Base-by-base conservation (phyloP, 805 yeast species). In the Vanderwaltozyma tropicalis region DNA sequence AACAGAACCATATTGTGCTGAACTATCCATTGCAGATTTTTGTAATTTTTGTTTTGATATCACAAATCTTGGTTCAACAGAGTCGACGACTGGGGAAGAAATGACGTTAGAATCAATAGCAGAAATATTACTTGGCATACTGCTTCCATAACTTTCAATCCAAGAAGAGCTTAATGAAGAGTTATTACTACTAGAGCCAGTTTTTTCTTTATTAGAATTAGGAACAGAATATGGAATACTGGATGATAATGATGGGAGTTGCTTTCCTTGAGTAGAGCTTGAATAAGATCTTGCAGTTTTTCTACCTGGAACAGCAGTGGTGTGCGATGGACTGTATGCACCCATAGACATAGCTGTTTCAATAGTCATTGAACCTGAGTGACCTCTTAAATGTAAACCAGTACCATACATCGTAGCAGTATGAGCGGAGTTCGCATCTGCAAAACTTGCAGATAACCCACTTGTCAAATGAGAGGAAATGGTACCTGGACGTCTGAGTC, bases 31-130 rank as follows among this genome's bases (percentile, higher is more conserved):
- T 2, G 60, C 46, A 3, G 53, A 46, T 36, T 53, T 58, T 35
- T 59, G 62, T 11, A 60, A 42, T 38, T 82, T 73, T 43, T 80
- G 92, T 50, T 84, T 76, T 10, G 94, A 82, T 28, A 87, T 80
- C 35, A 87, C 76, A 53, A 87, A 86, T 31, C 95, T 69, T 13
- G 94, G 82, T 53, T 86, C 96, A n/a, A 87, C 77, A 24, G 76
- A 69, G 13, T 69, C 65, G 5, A 81, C 81, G 37, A 69, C 72
- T 3, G 92, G 92, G 0, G 88, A 80, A 38, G 76, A 77, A 39
- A 82, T 75, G 41, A 77, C 75, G 40, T 76, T 79, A 11, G 85
- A 77, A 42, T 53, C 68, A 41, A 60, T 67, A 39, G 66, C 64
- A 16, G 65, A 46, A 9, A 62, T 58, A 43, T 67, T 68, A 34